phyloP scores from a whole-genome alignment of 2,329 filamentous ascomycete species.

The Diaporthe sp. region DNA sequence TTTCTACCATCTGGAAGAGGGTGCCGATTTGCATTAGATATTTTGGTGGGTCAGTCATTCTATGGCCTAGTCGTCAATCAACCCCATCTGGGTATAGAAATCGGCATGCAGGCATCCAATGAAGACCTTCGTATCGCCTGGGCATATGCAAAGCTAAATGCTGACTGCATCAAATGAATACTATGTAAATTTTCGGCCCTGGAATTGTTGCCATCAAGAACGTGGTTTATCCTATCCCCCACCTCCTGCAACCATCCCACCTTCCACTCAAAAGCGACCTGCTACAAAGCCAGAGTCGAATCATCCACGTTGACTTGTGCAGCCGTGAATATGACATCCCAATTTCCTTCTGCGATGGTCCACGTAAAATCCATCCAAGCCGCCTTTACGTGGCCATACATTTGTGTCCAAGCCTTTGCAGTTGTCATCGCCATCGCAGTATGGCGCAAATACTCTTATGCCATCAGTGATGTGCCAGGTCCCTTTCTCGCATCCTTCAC shows the following conservation, averaged over 20 bases:
- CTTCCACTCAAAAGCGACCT: too few relatives aligned
- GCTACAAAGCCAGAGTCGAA: background rate
- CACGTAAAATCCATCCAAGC: background rate
- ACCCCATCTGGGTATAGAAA: background rate
- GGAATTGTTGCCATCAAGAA: background rate
- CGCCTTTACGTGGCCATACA: background rate
- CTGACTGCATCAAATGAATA: background rate
- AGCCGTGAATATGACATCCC: background rate
- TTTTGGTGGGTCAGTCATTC: too few relatives aligned
- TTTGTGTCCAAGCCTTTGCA: background rate
- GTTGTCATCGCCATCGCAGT: background rate
- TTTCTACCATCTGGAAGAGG: too few relatives aligned
- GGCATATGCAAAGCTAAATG: constrained; percentile 10
- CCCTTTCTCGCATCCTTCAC: constrained; percentile 24
- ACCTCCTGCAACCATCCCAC: background rate
- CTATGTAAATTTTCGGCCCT: too few relatives aligned
- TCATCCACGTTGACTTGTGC: background rate
- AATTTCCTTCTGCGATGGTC: background rate
- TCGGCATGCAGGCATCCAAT: background rate
- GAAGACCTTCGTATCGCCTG: background rate
- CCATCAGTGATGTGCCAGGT: constrained; percentile 23
- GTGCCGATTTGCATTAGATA: background rate
- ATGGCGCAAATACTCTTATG: constrained; percentile 2
- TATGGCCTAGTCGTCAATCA: background rate
- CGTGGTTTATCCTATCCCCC: background rate